Conservation (phyloP, 345 rosid genomes). For the Anastatica hierochuntica region DNA sequence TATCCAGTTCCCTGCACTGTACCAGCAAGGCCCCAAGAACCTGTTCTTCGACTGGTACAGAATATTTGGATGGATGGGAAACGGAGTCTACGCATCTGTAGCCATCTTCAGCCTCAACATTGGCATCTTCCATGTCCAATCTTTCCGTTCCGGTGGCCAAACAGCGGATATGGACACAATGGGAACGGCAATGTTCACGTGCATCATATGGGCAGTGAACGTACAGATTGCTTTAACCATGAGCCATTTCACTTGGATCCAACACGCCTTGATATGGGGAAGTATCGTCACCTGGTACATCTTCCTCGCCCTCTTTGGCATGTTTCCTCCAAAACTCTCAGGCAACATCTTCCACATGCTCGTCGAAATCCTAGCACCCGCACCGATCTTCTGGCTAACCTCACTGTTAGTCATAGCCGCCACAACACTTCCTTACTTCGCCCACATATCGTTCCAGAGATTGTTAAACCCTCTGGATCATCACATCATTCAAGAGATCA, state of each 20-base stretch:
- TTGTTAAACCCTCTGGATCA: conserved; percentile 52
- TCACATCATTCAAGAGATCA: conserved; percentile 67
- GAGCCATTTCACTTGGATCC: conserved; percentile 80
- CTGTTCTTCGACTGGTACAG: conserved; percentile 52
- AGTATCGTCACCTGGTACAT: conserved; percentile 61
- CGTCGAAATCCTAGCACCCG: conserved; percentile 38
- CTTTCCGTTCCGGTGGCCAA: conserved; percentile 34
- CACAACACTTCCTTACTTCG: conserved; percentile 42
- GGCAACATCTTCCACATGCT: conserved; percentile 34
- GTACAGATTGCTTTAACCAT: conserved; percentile 60
- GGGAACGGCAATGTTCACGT: conserved; percentile 49
- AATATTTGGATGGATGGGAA: conserved; percentile 62
- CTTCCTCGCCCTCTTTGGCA: conserved; percentile 44
- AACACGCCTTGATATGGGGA: conserved; percentile 60
- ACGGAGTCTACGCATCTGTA: conserved; percentile 48
- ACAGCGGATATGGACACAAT: conserved; percentile 40
- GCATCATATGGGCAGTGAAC: conserved; percentile 56
- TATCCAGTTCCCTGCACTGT: conserved; percentile 61
- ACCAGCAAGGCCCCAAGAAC: conserved; percentile 65
- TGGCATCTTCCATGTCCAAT: conserved; percentile 28
- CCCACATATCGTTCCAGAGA: conserved; percentile 37
- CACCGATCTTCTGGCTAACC: conserved; percentile 47
- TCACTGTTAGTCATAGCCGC: conserved; percentile 37
- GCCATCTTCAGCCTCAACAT: conserved; percentile 40
- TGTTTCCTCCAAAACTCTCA: conserved; percentile 34